Evolutionary conservation across 2,329 filamentous ascomycete genomes (phyloP), one percentile per base, ranked within the genome.

Genomic region (Sclerotinia sclerotiorum): DNA sequence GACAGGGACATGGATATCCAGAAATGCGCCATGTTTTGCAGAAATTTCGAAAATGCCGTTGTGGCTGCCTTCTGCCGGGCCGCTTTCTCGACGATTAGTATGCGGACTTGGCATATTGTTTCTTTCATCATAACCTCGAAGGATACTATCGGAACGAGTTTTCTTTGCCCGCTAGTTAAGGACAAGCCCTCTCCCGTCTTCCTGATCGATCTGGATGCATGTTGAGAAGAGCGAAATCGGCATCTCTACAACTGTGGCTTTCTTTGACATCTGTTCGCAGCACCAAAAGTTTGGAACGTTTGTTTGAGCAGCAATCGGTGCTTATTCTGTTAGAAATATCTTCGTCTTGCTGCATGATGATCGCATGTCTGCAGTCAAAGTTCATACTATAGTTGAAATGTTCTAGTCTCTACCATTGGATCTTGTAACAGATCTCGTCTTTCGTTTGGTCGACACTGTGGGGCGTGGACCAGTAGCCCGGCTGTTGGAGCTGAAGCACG

Each of bases 101-200:
- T 63, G n/a, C 42, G n/a, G 46, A 39, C 60, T 63, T 63, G 46
- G 46, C 48, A 8, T 35, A 49, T 51, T 27, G 3, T 39, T 63
- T 51, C 15, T 39, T 27, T 42, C 32, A n/a, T 27, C 15, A n/a
- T 51, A 2, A 39, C 8, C 17, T 51, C 10, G 39, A 24, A 8
- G 10, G 2, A 63, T 51, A 4, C 1, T n/a, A 24, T 35, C 21
- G 13, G n/a, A 39, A 39, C 8, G 15, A 39, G 8, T 10, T 1
- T 17, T 15, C 10, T 44, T 60, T 42, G 42, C 44, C 54, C 44
- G 19, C n/a, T 35, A 35, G 21, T 35, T 6, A 61, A 7, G 21
- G 29, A n/a, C 19, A 48, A 19, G 19, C 46, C 7, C 29, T 27
- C 29, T 39, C 17, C n/a, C 5, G 39, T 10, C 29, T 11, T 51